Evolutionary conservation across 2,329 filamentous ascomycete genomes (phyloP).

Genomic region (Alternaria sp.): DNA sequence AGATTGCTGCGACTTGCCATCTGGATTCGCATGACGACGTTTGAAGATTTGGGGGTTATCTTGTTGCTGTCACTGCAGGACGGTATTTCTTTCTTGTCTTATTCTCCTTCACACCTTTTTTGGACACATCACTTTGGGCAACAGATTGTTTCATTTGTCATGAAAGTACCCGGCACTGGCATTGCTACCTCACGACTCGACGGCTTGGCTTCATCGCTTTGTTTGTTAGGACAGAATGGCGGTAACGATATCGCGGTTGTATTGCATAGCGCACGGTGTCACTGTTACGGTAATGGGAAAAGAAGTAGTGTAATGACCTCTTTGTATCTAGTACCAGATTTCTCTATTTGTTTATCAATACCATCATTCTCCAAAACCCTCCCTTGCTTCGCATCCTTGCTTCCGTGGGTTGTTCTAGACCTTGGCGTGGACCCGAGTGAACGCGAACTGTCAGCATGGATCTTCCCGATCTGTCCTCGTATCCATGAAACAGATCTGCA

Average conservation of each 20-base stretch:
- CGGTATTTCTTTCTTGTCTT: not conserved
- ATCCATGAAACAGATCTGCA: slow-evolving; percentile 18
- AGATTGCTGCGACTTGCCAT: slow-evolving; percentile 1
- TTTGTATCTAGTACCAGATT: not conserved
- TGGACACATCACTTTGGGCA: slow-evolving; percentile 8
- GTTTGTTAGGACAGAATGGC: not conserved
- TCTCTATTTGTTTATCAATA: not conserved
- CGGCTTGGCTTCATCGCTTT: slow-evolving; percentile 5
- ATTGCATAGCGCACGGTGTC: slow-evolving; percentile 9
- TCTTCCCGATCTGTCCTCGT: not conserved
- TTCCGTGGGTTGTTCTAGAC: not conserved
- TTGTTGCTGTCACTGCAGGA: not conserved
- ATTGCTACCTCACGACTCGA: slow-evolving; percentile 3
- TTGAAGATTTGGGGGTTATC: not conserved
- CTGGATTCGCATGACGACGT: not conserved
- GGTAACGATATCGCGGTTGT: not conserved
- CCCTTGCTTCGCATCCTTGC: not conserved
- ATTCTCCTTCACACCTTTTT: not conserved
- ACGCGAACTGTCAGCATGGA: not conserved
- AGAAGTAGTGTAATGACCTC: not conserved
- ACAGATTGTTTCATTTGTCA: slow-evolving; percentile 7
- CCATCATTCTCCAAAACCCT: not conserved
- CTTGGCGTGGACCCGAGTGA: not conserved
- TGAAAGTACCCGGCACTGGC: slow-evolving; percentile 1
- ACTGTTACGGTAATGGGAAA: not conserved